Evolutionary conservation across 2,329 filamentous ascomycete species (phyloP), one percentile per base, ranked within the genome.

Genomic region (Paracoccidioides brasiliensis): DNA sequence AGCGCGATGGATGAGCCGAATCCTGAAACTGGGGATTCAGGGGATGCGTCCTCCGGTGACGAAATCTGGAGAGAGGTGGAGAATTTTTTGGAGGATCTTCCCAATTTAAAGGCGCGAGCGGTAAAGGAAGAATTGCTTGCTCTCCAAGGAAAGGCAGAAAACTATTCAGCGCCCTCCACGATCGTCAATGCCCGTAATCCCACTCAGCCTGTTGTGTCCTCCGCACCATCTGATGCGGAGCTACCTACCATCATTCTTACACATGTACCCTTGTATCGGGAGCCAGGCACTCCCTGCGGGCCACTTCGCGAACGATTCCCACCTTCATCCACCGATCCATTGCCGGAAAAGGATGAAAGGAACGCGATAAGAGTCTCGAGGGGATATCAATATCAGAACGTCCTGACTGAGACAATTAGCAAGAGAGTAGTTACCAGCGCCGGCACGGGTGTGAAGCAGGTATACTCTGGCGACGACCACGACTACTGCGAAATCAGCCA

Each of bases 381-480:
- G 14, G 93, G 93, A 12, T 96, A 96, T 66, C 93, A 98, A 69
- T 98, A 98, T 66, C 91, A 97, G 69, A 98, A 96, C 64, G 91
- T 96, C 2, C 80, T 98, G 32, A 86, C 80, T 52, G 81, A 85
- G 52, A 78, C 81, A 2, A 82, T 96, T 61, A 93, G 90, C 0
- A 78, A 82, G 48, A 82, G 84, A 53, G 75, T 98, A 41, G 75
- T 95, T 44, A 79, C 84, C 57, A 87, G 84, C 60, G 77, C 95
- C 38, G 90, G 89, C 0, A 65, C 70, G 38, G 88, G 93, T 59
- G 81, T 97, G 10, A 78, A 82, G 3, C 86, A 93, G 61, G 86
- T 90, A 45, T 98, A 97, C 67, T 95, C 90, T 0, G 93, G 93
- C 9, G 93, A 98, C 64, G 93, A 98, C 66, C 93, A 98, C 73